Evolutionary conservation across 2,329 filamentous ascomycete genomes (phyloP).

Genomic region (Monosporascus sp.): DNA sequence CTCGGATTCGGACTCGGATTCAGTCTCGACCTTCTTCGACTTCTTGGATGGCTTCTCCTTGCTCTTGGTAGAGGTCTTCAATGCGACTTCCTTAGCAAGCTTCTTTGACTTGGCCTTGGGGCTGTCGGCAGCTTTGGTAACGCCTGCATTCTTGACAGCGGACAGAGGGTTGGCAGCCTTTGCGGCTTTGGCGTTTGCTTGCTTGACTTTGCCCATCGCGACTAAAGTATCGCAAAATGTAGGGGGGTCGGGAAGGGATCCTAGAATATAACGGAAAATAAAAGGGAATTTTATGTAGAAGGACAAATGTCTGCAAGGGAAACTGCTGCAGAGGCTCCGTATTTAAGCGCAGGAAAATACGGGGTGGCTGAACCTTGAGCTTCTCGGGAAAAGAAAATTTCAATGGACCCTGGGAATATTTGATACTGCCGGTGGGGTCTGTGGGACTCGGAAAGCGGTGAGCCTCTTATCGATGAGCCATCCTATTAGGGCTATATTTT

Average conservation of each 20-base stretch:
- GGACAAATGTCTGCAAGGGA: no score
- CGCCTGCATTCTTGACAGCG: constrained; percentile 59
- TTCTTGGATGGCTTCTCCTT: constrained; percentile 35
- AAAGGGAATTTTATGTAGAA: neutral
- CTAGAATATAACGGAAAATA: constrained; percentile 5
- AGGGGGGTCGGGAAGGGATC: constrained; percentile 11
- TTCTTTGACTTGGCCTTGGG: constrained; percentile 65
- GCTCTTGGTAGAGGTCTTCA: constrained; percentile 36
- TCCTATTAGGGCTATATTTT: no score
- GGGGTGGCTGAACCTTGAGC: constrained; percentile 11
- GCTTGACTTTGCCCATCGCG: constrained; percentile 64
- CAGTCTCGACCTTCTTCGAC: constrained; percentile 33
- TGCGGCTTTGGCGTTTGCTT: constrained; percentile 48
- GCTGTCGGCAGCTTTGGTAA: constrained; percentile 63
- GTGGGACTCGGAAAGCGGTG: constrained; percentile 22
- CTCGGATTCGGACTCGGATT: constrained; percentile 31
- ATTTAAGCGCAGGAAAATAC: constrained; percentile 15
- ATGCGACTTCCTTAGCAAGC: constrained; percentile 54
- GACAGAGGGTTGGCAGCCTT: constrained; percentile 48
- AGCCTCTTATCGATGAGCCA: constrained; percentile 1
- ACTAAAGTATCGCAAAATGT: constrained; percentile 15
- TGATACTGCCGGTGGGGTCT: constrained; percentile 22
- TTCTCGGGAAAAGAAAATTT: constrained; percentile 14
- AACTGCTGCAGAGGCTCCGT: neutral
- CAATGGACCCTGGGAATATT: constrained; percentile 15